A percentile compares a stretch with the other conserved stretches of the same genome.
These are phyloP conservation scores for Scalesia atractyloides DNA, from an alignment of 129 eudicot species.

Conservation along the genomic window DNA sequence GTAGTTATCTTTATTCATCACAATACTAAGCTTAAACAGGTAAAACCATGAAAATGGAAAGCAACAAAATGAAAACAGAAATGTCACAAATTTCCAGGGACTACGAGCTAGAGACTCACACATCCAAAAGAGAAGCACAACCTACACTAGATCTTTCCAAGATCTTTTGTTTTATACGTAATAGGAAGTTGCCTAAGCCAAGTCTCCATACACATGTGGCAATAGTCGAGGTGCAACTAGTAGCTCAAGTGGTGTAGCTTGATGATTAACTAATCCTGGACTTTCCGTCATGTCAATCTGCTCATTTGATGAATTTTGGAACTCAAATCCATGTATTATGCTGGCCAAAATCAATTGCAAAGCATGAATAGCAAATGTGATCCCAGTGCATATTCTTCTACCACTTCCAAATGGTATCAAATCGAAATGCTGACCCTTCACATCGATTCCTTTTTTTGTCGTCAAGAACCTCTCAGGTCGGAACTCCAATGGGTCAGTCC, in stretches of 20 bases:
- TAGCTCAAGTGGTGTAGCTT: slow-evolving; percentile 26
- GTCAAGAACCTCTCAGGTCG: slow-evolving; percentile 44
- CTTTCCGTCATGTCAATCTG: slow-evolving; percentile 29
- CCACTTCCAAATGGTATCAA: slow-evolving; percentile 41
- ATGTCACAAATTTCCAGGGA: too few relatives aligned
- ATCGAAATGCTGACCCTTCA: slow-evolving; percentile 19
- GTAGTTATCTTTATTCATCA: too few relatives aligned
- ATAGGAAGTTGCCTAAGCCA: too few relatives aligned
- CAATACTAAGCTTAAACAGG: too few relatives aligned
- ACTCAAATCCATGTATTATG: slow-evolving; percentile 42
- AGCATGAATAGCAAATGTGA: slow-evolving; percentile 21
- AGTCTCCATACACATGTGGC: background rate
- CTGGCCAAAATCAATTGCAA: slow-evolving; percentile 31
- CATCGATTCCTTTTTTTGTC: slow-evolving; percentile 15
- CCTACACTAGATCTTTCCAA: too few relatives aligned
- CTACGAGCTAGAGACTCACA: too few relatives aligned
- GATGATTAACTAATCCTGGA: slow-evolving; percentile 16
- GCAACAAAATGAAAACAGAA: too few relatives aligned
- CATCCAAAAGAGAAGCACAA: too few relatives aligned
- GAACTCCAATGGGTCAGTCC: slow-evolving; percentile 39
- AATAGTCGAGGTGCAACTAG: slow-evolving; percentile 8
- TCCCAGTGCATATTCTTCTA: slow-evolving; percentile 40
- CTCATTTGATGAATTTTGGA: slow-evolving; percentile 11
- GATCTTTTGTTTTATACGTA: too few relatives aligned
- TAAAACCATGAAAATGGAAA: too few relatives aligned